Base-by-base conservation (phyloP, 257 asterid species). In the Gynochthodes officinalis region DNA sequence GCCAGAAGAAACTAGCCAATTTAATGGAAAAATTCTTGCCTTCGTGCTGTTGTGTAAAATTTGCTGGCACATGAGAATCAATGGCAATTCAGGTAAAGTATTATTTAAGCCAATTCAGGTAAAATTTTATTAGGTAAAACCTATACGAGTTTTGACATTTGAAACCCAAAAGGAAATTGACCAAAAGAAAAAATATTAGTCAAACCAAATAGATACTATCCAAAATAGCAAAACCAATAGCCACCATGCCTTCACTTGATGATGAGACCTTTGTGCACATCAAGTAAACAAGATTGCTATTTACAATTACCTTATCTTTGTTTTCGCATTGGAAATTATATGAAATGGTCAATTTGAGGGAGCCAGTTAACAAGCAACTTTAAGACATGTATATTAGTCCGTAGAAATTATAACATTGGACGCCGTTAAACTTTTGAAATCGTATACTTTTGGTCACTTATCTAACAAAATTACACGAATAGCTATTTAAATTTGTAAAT, bases 191-290 rank as follows among this genome's bases (percentile, higher is more conserved):
- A 27, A 11, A 14, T 10, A 30, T 46, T 10, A 23, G 44, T 89
- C 85, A 91, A 63, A 91, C 97, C 80, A 95, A 81, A 82, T 95
- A 90, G 23, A 95, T 71, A 81, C 99, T 88, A 81, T 92, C 99
- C 82, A 95, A 70, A 84, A 92, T 97, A 48, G 96, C 98, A 65
- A 87, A 90, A 14, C 98, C 99, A 18, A 97, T 96, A 11, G 96
- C 98, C 69, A 95, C 99, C 23, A 98, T 98, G 13, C 99, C 99
- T 66, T 95, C 99, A 48, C 90, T 84, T 28, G 99, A 95, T 21
- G 99, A 92, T 55, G 96, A 87, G 9, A 92, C 99, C 86, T 95
- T 95, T 30, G 98, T 95, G 49, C 99, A 86, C 99, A 95, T 86
- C 92, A 95, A 78, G 70, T 91, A 90, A 53, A 98, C 99, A 1